Evolutionary conservation across 257 asterid genomes (phyloP), one percentile per base, ranked within the genome.

Genomic region (Primulina huaijiensis): DNA sequence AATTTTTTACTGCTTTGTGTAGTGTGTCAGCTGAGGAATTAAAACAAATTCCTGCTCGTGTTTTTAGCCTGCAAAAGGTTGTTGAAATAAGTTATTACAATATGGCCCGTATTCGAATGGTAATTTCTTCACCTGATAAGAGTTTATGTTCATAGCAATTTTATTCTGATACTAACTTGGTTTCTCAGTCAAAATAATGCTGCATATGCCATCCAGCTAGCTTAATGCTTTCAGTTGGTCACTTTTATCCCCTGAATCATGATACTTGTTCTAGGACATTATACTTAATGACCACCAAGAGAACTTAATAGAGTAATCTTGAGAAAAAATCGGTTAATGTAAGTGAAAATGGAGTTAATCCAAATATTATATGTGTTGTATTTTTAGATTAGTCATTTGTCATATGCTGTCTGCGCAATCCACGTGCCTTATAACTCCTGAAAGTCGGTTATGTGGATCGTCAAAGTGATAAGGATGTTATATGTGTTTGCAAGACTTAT

Each of bases 1-100:
- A 94, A 80, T 94, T 94, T 81, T 89, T 94, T 78, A 91, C 92
- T 56, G 93, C 97, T 72, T 80, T 94, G 73, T 94, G 99, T 77
- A 88, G 89, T 80, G 96, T 90, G 79, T 94, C 99, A 74, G 95
- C 95, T 10, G 98, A 94, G 86, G 99, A 94, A 85, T 79, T 94
- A 77, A 88, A 90, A 79, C 99, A 94, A 75, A 71, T 72, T 67
- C 99, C 99, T 40, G 93, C 99, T 50, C 98, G 99, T 60, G 97
- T 94, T 73, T 94, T 88, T 81, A 82, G 99, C 87, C 79, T 94
- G 93, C 99, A 94, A 76, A 94, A 91, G 81, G 97, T 94, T 74
- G 99, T 94, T 63, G 99, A 94, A 81, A 91, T 94, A 62, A 94
- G 99, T 89, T 94, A 94, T 78, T 94, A 94, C 83, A 94, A 94